A percentile compares a stretch with the other conserved stretches of the same genome.
Evolutionary conservation across 148 eudicot genomes (phyloP).

Genomic region (Cornus suecica): DNA sequence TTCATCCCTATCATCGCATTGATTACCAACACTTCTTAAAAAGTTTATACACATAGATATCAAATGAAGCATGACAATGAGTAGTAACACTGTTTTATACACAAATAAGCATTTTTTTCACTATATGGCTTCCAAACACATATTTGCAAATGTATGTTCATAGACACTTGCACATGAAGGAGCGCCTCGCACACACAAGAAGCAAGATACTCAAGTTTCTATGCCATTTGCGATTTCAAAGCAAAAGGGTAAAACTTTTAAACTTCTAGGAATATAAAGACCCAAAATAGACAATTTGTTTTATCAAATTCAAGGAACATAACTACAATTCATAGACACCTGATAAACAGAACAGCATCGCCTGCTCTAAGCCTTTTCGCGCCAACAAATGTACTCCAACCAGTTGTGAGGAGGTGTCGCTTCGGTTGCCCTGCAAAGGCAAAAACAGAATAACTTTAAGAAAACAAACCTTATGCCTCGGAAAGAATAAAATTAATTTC

Average conservation of each 20-base stretch:
- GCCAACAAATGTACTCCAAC: slow-evolving; percentile 98
- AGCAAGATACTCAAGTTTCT: background rate
- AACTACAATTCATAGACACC: slow-evolving; percentile 34
- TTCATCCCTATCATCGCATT: slow-evolving; percentile 54
- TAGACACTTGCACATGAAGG: background rate
- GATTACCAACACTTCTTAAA: background rate
- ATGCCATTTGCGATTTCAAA: background rate
- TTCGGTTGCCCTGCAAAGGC: slow-evolving; percentile 81
- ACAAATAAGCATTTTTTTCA: too few species aligned
- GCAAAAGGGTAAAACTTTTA: background rate
- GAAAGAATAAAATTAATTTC: background rate
- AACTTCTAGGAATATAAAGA: background rate
- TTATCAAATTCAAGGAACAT: too few species aligned
- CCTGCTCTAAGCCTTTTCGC: slow-evolving; percentile 93
- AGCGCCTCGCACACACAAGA: background rate
- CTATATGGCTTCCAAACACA: too few species aligned
- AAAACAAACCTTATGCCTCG: background rate
- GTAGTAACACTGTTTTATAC: background rate
- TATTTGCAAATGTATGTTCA: background rate
- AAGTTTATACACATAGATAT: background rate
- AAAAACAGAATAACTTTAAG: slow-evolving; percentile 1
- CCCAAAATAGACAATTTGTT: too few species aligned
- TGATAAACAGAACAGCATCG: slow-evolving; percentile 85
- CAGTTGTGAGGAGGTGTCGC: slow-evolving; percentile 92
- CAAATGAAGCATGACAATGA: background rate